Base-by-base conservation (phyloP, 305 asterid species). In the Fraxinus sp. region DNA sequence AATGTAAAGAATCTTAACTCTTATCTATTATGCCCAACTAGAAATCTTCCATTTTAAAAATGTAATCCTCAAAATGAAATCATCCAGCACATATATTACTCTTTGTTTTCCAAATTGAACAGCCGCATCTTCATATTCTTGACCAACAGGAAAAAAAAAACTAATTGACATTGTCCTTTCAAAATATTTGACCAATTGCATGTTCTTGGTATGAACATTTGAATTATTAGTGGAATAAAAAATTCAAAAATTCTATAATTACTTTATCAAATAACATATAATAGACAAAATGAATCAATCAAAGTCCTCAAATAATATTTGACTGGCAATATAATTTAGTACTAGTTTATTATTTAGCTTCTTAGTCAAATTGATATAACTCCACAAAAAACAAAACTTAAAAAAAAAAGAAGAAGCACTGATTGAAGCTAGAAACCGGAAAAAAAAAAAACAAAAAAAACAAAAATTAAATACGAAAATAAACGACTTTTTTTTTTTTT, bases 361-460 rank as follows among this genome's bases (percentile, higher is more conserved):
- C 83, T 78, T 32, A 84, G 83, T 85, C 84, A 88, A 89, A 59
- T 75, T 37, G 68, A 49, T 46, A 82, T 41, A 28, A 32, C 76
- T 5, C 22, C 41, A 70, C 20, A 71, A 71, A 14, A 71, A 71
- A 24, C 32, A 5, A 30, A 71, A 10, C 7, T 28, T 1, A 1
- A 24, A 26, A 66, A 26, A 26, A 33, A 4, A 33, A 1, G 32
- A 28, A 66, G n/a, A 26, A 28, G 20, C 13, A 0, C 9, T 0
- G 76, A 71, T 33, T 16, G 76, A 33, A 71, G 43, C 24, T 33
- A 71, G 30, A 71, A 36, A 71, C 43, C 41, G 1, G 10, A 4
- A 62, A 43, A 66, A 78, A 37, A 37, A 36, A n/a, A n/a, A 4
- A 62, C 36, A 66, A 78, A 37, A 37, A 36, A 35, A 43, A 73